These are phyloP conservation scores for Astragalus membranaceus DNA, from an alignment of 306 rosid genomes.

Conservation along the genomic window DNA sequence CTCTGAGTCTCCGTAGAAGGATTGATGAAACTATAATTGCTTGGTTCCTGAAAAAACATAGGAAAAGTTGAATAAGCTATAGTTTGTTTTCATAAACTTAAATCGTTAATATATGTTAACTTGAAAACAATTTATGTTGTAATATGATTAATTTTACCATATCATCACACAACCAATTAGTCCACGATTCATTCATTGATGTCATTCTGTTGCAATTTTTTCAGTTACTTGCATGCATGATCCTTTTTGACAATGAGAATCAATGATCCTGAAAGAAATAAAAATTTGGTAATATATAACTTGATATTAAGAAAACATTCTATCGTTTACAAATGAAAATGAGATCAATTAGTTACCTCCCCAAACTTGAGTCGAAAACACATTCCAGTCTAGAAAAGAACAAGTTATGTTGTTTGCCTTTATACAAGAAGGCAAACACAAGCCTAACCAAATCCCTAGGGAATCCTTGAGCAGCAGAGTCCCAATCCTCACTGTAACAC, in stretches of 20 bases:
- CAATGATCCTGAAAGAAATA: conserved; percentile 4
- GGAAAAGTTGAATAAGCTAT: too few species aligned
- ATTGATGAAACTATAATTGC: too few species aligned
- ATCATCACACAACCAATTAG: conserved; percentile 49
- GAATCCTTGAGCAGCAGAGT: too few species aligned
- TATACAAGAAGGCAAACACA: too few species aligned
- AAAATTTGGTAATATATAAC: background rate
- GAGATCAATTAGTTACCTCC: background rate
- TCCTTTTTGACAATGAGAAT: too few species aligned
- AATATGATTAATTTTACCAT: conserved; percentile 31
- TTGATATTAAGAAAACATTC: background rate
- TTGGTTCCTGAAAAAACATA: conserved; percentile 28
- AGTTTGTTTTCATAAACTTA: background rate
- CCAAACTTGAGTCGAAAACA: background rate
- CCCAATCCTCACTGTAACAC: too few species aligned
- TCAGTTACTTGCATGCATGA: background rate
- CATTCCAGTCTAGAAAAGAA: background rate
- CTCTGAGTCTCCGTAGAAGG: too few species aligned
- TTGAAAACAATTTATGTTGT: background rate
- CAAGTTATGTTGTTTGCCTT: background rate
- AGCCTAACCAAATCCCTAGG: too few species aligned
- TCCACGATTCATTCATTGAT: conserved; percentile 48
- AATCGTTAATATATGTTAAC: background rate
- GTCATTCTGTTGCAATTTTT: background rate
- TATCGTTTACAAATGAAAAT: background rate